Evolutionary conservation across 352 stramenopile genomes (phyloP), one percentile per base, ranked within the genome.

Genomic region (Pythium grandisporangium): DNA sequence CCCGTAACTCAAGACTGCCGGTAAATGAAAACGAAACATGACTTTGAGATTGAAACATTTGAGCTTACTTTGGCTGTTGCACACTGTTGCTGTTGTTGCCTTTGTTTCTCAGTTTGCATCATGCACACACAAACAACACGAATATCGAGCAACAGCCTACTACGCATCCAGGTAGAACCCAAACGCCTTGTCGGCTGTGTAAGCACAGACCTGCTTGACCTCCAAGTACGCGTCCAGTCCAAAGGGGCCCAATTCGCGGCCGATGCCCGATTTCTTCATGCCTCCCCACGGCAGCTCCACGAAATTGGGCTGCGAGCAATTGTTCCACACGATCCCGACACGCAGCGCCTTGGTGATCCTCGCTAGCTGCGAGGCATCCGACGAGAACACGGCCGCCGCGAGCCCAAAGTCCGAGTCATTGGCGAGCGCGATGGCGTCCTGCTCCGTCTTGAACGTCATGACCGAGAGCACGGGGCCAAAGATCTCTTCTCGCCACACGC

Each of bases 391-490:
- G 6, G 70, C 79, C 27, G 56, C 70, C 0, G 77, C 79, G 14
- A 95, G 60, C 0, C 81, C 81, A 38, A 87, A 93, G 33, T 89
- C 73, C 27, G 59, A 74, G 36, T 84, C 67, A 48, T 87, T 91
- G 36, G 73, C 68, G 32, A 84, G 48, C 10, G 34, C 50, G n/a
- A 96, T 61, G 6, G 75, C 85, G 40, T 96, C 84, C 17, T 66
- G 68, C 37, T 93, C 79, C 12, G 71, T 87, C 36, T 85, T 80
- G 61, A 97, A 96, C 23, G 68, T 74, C 61, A 90, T 78, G 3
- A 95, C 59, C 0, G 63, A 82, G 14, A 95, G 53, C 37, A 97
- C 84, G 22, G 86, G 86, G 0, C 88, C 88, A 36, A 97, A 97
- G 32, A 95, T 95, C 54, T 95, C 83, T 27, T 88, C 72, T 23